Evolutionary conservation across 2,329 filamentous ascomycete species (phyloP).

Genomic region (Fusarium newnesense): DNA sequence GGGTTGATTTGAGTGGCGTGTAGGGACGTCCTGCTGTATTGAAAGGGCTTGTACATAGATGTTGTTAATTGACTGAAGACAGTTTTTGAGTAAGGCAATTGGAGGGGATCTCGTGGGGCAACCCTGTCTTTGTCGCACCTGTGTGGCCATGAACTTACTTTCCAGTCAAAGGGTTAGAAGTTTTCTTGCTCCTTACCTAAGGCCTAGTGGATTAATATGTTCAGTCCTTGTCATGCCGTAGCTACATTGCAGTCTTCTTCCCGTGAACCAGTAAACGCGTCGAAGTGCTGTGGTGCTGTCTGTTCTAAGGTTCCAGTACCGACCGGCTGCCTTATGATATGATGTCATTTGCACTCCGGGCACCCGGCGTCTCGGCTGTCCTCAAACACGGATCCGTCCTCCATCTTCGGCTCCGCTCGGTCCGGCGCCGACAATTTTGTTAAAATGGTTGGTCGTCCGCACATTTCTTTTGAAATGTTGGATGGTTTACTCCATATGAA

Average conservation of each 20-base stretch:
- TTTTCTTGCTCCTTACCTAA: background rate
- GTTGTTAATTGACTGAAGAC: background rate
- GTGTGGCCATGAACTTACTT: background rate
- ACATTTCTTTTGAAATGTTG: too few species aligned
- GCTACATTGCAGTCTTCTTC: background rate
- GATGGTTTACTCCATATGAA: background rate
- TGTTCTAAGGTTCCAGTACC: background rate
- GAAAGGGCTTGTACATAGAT: background rate
- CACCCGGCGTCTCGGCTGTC: background rate
- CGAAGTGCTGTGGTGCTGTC: too few species aligned
- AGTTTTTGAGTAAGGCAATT: constrained; percentile 1
- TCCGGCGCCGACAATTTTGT: background rate
- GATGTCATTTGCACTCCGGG: constrained; percentile 1
- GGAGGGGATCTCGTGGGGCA: constrained; percentile 31
- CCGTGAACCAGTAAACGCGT: too few species aligned
- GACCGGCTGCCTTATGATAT: background rate
- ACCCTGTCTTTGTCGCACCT: constrained; percentile 15
- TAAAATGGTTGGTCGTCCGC: background rate
- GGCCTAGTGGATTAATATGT: background rate
- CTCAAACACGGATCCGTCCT: constrained; percentile 1
- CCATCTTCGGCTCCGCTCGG: constrained; percentile 5
- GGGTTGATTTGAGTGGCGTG: background rate
- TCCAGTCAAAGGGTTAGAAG: background rate
- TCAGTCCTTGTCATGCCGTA: background rate
- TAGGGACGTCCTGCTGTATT: background rate